These are phyloP conservation scores for Russula lepida DNA, from an alignment of 768 basidiomycete genomes.

Conservation along the genomic window DNA sequence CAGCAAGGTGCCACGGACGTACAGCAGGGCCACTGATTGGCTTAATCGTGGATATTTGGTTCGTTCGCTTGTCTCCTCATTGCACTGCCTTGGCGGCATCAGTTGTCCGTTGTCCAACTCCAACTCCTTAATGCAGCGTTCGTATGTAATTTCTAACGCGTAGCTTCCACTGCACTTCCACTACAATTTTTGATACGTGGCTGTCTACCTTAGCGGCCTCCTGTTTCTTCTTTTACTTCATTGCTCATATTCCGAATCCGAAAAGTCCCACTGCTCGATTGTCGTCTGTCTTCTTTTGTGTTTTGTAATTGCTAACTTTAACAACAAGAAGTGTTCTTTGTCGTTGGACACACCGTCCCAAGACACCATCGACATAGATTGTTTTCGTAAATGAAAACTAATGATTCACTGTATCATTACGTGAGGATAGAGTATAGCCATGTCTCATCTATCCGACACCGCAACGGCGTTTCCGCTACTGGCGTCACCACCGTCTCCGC, in stretches of 20 bases:
- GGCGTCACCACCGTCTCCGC: constrained; percentile 14
- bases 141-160: constrained; percentile 10
- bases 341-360: neutral
- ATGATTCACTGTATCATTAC: neutral
- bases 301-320: constrained; percentile 13
- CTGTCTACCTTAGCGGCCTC: constrained; percentile 2
- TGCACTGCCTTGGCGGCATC: constrained; percentile 4
- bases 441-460: neutral
- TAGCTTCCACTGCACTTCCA: neutral
- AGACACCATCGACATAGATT: neutral
- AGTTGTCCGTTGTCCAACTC: constrained; percentile 14
- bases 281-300: neutral
- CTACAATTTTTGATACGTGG: neutral
- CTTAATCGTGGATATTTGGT: neutral
- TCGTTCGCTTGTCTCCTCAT: neutral
- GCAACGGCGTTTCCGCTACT: constrained; percentile 6
- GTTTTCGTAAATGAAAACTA: neutral
- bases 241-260: constrained; percentile 15
- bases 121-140: neutral
- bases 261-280: constrained; percentile 8
- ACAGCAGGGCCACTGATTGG: constrained; percentile 25
- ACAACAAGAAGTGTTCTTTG: constrained; percentile 8
- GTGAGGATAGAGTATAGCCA: neutral
- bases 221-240: constrained; percentile 31
- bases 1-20: constrained; percentile 53